Base-by-base conservation (phyloP, 345 rosid species). In the Arabis hirsuta region DNA sequence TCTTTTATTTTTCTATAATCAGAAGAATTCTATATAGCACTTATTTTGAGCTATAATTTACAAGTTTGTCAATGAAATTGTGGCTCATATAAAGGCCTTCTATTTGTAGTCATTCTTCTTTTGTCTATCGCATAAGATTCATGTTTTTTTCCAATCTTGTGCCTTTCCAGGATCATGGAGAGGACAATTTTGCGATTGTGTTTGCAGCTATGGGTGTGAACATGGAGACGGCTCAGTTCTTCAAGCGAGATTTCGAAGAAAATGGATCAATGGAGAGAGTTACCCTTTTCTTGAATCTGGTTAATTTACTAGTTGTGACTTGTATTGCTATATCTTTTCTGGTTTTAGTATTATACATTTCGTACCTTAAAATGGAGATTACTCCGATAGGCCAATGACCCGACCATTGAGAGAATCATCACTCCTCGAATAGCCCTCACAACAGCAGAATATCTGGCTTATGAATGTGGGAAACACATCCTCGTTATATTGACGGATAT, bases 171-270 rank as follows among this genome's bases (percentile, higher is more conserved):
- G 97, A 80, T 77, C 84, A 55, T 12, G 96, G 84, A 72, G 97
- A 94, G 71, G 97, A 91, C 82, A 94, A 91, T 75, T 94, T 94
- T 81, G 98, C 98, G 24, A 94, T 91, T 77, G 97, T 94, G 24
- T 94, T 94, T 72, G 98, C 98, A 39, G 98, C 98, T 55, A 91
- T 94, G 98, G 97, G 98, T 73, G 98, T 94, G 62, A 94, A 94
- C 83, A 94, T 91, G 97, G 97, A 94, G 80, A 94, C 98, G 50
- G 96, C 98, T 16, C 97, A 94, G 76, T 94, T 94, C 78, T 91
- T 94, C 84, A 94, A 94, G 74, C 91, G 98, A 54, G 98, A 94
- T 82, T 94, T 94, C 79, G 98, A 94, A 82, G 96, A 91, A 78
- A 94, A 91, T 72, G 98, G 97, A 27, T 94, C 98, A 13, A 94